phyloP scores from a whole-genome alignment of 208 protist species.

The Leishmania martiniquensis region DNA sequence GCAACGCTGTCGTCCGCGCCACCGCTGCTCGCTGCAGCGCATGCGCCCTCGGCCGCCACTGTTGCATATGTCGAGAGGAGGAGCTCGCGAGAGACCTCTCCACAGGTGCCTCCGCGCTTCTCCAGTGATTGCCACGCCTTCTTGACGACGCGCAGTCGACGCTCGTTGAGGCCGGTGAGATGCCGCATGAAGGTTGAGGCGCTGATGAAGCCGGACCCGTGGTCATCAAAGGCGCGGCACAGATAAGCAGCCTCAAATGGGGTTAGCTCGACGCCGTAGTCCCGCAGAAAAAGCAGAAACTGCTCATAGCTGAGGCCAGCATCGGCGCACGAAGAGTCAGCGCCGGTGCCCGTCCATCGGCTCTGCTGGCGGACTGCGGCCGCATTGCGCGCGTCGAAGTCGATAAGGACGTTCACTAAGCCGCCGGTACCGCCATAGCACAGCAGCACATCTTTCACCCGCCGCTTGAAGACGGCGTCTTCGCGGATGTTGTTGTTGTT shows the following conservation, averaged over 20 bases:
- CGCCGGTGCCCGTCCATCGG: background rate
- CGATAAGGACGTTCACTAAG: slow-evolving; percentile 62
- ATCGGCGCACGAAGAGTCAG: background rate
- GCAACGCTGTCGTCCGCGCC: background rate
- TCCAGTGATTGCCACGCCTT: slow-evolving; percentile 63
- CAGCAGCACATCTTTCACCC: slow-evolving; percentile 69
- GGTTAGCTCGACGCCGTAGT: slow-evolving; percentile 48
- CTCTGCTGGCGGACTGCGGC: slow-evolving; percentile 33
- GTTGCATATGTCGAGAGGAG: slow-evolving; percentile 38
- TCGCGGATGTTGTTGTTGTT: slow-evolving; percentile 81
- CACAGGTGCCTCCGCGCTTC: slow-evolving; percentile 31
- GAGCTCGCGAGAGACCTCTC: slow-evolving; percentile 31
- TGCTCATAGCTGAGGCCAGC: slow-evolving; percentile 52
- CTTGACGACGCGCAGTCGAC: slow-evolving; percentile 66
- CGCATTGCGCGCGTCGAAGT: slow-evolving; percentile 54
- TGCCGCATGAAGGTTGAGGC: slow-evolving; percentile 71
- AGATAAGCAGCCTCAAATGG: slow-evolving; percentile 67
- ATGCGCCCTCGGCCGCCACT: background rate
- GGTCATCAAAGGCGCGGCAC: slow-evolving; percentile 75
- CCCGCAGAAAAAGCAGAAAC: slow-evolving; percentile 56
- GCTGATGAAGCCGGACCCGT: slow-evolving; percentile 54
- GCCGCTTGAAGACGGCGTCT: slow-evolving; percentile 66
- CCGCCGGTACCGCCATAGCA: slow-evolving; percentile 38
- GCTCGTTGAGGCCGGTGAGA: slow-evolving; percentile 73
- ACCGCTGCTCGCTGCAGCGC: background rate